Evolutionary conservation across 208 protist genomes (phyloP), one percentile per base, ranked within the genome.

Genomic region (Trypanosoma scelopori): DNA sequence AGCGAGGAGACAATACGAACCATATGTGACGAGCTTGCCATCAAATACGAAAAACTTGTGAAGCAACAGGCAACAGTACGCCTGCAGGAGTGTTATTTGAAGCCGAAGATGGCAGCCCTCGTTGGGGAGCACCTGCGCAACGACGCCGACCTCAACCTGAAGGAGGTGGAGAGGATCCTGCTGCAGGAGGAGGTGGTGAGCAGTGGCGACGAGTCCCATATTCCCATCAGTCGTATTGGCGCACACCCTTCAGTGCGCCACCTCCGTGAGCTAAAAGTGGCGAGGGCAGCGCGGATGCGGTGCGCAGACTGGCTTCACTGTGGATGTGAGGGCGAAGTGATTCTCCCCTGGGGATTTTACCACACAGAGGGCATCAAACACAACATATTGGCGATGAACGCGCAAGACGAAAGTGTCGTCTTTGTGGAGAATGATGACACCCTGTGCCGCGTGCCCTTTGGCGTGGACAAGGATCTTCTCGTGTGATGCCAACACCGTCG

Each of bases 71-170:
- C 71, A 50, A 82, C 65, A 43, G 69, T 95, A 30, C 87, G 90
- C 27, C 73, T 95, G 58, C 86, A 93, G 79, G 87, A 95, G 73
- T 95, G 87, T 76, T 95, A 95, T 61, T 69, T 95, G 37, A 90
- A 89, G 63, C 90, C 90, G 11, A 95, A 93, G 68, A 89, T 95
- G 76, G 90, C 90, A 0, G 87, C 90, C 20, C 78, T 81, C 25
- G 81, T 81, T 39, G 90, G 87, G 15, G 53, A 69, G 42, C 68
- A 91, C 50, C 78, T 95, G 59, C 68, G 78, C 83, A 95, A 95
- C 60, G 76, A 91, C 65, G 84, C 79, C 0, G 90, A 95, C 59
- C 62, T 93, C 18, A 66, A 93, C 67, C 90, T 95, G 87, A 74
- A 67, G 57, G 81, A 92, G 60, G 87, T 95, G 50, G 81, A 92